Percentiles rank a stretch among this genome's conserved stretches.
Evolutionary conservation across 257 asterid species (phyloP).

Genomic region (Paulownia fortunei): DNA sequence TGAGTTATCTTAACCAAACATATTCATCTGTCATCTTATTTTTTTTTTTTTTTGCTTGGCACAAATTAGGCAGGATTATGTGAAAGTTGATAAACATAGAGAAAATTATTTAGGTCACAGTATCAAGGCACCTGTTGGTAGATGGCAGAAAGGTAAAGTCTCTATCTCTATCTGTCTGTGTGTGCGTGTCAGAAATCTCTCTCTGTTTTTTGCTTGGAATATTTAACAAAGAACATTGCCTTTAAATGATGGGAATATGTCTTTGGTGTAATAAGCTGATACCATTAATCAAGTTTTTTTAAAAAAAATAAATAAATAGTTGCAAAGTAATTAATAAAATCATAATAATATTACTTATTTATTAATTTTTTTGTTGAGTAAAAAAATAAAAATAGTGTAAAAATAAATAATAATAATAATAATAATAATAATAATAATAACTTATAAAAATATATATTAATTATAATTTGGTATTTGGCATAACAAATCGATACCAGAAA

Average conservation of each 20-base stretch:
- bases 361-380: too few species aligned
- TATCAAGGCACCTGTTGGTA: slow-evolving; percentile 95
- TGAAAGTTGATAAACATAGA: slow-evolving; percentile 92
- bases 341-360: too few species aligned
- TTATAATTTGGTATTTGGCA: too few species aligned
- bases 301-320: too few species aligned
- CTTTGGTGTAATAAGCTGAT: neutral
- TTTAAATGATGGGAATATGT: neutral
- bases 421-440: too few species aligned
- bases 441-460: too few species aligned
- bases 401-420: too few species aligned
- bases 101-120: slow-evolving; percentile 97
- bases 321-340: too few species aligned
- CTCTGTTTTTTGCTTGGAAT: neutral
- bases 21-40: neutral
- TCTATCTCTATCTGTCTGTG: neutral
- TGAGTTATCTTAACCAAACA: neutral
- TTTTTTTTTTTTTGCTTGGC: too few species aligned
- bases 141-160: slow-evolving; percentile 97
- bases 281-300: too few species aligned
- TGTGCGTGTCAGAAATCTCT: neutral
- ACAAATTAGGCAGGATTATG: slow-evolving; percentile 97
- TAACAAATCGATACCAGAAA: too few species aligned
- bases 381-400: too few species aligned
- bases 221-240: neutral